Evolutionary conservation across 805 yeast species (phyloP).

Genomic region (Metschnikowia rubicola): DNA sequence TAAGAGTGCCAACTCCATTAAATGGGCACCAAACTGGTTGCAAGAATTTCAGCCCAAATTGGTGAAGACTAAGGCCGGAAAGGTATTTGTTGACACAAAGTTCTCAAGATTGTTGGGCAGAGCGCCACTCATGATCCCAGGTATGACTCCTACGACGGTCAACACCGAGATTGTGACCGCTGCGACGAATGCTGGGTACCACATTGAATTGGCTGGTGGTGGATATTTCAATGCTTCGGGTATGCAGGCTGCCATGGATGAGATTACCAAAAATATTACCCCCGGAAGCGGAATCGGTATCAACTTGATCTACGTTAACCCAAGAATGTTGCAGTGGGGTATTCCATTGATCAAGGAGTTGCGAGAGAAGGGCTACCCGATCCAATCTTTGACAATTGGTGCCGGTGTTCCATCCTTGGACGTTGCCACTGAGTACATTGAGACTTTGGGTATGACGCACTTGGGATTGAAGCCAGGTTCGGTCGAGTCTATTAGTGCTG

Average conservation of each 20-base stretch:
- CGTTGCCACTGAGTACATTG: conserved; percentile 94
- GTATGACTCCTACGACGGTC: conserved; percentile 99
- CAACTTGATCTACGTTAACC: conserved; percentile 93
- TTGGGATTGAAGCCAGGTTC: conserved; percentile 98
- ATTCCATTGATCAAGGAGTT: conserved; percentile 89
- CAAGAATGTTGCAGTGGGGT: conserved; percentile 98
- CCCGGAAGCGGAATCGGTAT: conserved; percentile 92
- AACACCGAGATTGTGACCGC: conserved; percentile 93
- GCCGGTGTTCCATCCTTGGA: conserved; percentile 99
- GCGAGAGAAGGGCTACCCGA: conserved; percentile 90
- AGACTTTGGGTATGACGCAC: conserved; percentile 86
- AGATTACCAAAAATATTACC: conserved; percentile 59
- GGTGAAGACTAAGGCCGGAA: conserved; percentile 64
- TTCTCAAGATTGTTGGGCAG: conserved; percentile 88
- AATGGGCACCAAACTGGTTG: conserved; percentile 89
- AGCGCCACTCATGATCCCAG: conserved; percentile 97
- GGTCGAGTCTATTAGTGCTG: conserved; percentile 83
- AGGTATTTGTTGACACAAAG: conserved; percentile 86
- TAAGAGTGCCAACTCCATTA: conserved; percentile 57
- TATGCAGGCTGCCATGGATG: conserved; percentile 72
- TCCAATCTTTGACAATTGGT: conserved; percentile 94
- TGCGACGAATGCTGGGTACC: conserved; percentile 93
- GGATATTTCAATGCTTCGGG: conserved; percentile 79
- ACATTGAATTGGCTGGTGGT: conserved; percentile 98
- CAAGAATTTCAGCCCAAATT: conserved; percentile 83